Evolutionary conservation across 768 basidiomycete genomes (phyloP), one percentile per base, ranked within the genome.

Genomic region (Leccinum ochraceum): DNA sequence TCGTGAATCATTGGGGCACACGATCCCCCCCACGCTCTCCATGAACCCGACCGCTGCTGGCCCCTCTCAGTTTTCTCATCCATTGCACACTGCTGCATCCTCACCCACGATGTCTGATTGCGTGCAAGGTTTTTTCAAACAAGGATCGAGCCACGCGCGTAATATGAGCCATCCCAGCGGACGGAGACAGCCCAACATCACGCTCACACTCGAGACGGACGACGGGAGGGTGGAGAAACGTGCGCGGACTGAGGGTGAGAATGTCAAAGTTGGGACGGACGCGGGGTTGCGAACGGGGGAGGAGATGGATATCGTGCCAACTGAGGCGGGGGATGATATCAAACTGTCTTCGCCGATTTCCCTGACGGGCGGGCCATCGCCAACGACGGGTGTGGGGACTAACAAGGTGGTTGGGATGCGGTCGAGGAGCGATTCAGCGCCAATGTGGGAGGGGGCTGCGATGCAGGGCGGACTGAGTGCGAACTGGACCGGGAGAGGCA

Each of bases 141-240:
- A 59, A 39, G 58, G 52, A 26, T 30, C 55, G 22, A 54, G 54
- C 1, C 67, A 68, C 13, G 49, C 70, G 2, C 74, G 77, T 37
- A 72, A 68, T 50, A 32, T 64, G 17, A 74, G 71, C 66, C 75
- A 61, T 36, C 61, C 65, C n/a, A 60, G 61, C 1, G 71, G 73
- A 59, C 65, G 63, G 58, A 66, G 52, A 62, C 71, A 67, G 36
- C 75, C 61, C n/a, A 76, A 63, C 55, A 78, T 64, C 46, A 69
- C 50, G 32, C 69, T 76, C 24, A 69, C 75, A n/a, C 52, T 67
- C 51, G 67, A 77, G 6, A 64, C 60, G 30, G 56, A 72, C 37
- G 60, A 69, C 5, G 59, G 67, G 20, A 61, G 64, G 39, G 60
- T 66, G 22, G 63, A 71, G 30, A 75, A 75, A 54, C 68, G 71